These are phyloP conservation scores for Populus simonii DNA, from an alignment of 345 rosid species.

Conservation along the genomic window DNA sequence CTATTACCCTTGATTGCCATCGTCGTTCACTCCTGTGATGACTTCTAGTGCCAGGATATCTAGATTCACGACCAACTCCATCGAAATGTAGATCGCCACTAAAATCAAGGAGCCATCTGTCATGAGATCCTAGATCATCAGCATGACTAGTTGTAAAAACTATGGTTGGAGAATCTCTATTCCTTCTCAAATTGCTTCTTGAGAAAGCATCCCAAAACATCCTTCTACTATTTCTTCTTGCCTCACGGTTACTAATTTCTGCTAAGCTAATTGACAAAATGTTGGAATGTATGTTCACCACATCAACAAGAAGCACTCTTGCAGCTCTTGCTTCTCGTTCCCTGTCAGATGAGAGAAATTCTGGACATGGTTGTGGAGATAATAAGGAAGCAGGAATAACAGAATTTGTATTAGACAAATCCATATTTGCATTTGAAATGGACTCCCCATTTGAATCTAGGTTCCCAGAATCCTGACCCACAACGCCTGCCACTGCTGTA, in stretches of 20 bases:
- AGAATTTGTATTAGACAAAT: not conserved
- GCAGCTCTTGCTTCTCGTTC: slow-evolving; percentile 11
- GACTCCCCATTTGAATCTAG: not conserved
- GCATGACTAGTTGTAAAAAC: slow-evolving; percentile 19
- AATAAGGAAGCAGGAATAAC: not conserved
- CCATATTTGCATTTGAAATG: not conserved
- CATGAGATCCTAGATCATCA: slow-evolving; percentile 23
- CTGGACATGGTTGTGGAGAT: slow-evolving; percentile 6
- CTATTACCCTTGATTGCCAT: slow-evolving; percentile 22
- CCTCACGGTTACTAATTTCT: slow-evolving; percentile 17
- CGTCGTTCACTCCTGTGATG: slow-evolving; percentile 3
- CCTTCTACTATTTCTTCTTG: slow-evolving; percentile 20
- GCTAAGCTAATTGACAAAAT: slow-evolving; percentile 12
- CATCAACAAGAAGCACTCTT: slow-evolving; percentile 20
- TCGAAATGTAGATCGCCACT: slow-evolving; percentile 24
- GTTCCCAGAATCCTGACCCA: not conserved
- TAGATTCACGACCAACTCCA: slow-evolving; percentile 15
- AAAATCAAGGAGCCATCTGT: slow-evolving; percentile 31
- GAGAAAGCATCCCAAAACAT: slow-evolving; percentile 25
- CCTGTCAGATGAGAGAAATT: not conserved
- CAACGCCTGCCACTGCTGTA: not conserved
- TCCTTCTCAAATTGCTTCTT: slow-evolving; percentile 17
- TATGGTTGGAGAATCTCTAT: slow-evolving; percentile 12
- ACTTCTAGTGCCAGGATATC: slow-evolving; percentile 3
- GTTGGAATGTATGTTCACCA: slow-evolving; percentile 20